Evolutionary conservation across 1,139 yeast species (phyloP), one percentile per base, ranked within the genome.

Genomic region (Pichia kudriavzevii): DNA sequence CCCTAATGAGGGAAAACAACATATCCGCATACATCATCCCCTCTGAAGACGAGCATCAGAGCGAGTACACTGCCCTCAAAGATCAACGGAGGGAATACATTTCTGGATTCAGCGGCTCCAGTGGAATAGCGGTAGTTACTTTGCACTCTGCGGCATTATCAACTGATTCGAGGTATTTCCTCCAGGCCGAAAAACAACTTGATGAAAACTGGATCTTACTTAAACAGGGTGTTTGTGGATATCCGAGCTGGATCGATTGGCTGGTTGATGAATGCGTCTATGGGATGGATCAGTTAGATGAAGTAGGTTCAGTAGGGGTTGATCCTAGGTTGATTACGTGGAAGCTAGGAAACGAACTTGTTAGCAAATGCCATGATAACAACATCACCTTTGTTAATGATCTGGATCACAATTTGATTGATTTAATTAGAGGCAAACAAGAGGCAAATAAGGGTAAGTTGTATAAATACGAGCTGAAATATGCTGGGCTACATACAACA

Each of bases 1-100:
- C 20, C 13, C 19, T 29, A 7, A 38, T 38, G 41, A 22, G 16
- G 11, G 5, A 20, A 7, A 32, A 35, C 22, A 28, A 32, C n/a
- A 4, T 39, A 3, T 8, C 40, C 4, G 14, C 34, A 3, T 73
- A 73, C 45, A 62, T 73, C 22, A 59, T 73, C 7, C 78, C 79
- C 3, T 67, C 74, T n/a, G 78, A 70, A 46, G 79, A 73, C 48
- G 76, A 72, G 41, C 79, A 73, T 48, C 75, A 67, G 43, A 65
- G 73, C 11, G 79, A 73, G 42, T 66, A 70, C 43, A 69, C 76
- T 1, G 64, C 76, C 0, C 51, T 60, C 13, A 63, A 72, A 3
- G 79, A 73, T 40, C 69, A 63, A 35, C 58, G 78, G 35, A 56
- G 78, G 37, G 73, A 64, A 42, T 73, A 46, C 43, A 61, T 73